Evolutionary conservation across 2,329 filamentous ascomycete genomes (phyloP).

Genomic region (Aspergillus uvarum): DNA sequence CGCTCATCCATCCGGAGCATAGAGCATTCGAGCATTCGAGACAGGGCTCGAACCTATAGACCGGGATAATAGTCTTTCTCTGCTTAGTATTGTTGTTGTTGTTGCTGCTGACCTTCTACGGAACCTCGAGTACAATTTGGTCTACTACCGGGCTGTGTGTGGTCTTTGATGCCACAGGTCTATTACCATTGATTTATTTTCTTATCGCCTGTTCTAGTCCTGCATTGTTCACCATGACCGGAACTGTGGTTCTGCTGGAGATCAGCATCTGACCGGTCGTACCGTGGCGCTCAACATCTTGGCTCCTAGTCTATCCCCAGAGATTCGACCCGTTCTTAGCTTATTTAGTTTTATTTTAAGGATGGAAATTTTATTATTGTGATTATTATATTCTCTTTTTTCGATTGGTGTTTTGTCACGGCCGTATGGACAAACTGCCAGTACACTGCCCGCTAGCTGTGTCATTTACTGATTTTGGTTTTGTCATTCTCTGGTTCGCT

Average conservation of each 20-base stretch:
- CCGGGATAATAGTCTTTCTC: neutral
- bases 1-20: neutral
- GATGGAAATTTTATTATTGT: neutral
- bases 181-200: neutral
- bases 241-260: constrained; percentile 4
- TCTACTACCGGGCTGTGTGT: neutral
- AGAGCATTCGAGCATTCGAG: neutral
- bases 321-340: constrained; percentile 9
- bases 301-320: constrained; percentile 8
- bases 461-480: neutral
- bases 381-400: neutral
- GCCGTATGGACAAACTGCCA: neutral
- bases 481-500: neutral
- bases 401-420: neutral
- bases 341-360: neutral
- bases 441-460: neutral
- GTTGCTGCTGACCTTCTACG: neutral
- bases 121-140: neutral
- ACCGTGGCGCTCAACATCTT: constrained; percentile 15
- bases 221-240: neutral
- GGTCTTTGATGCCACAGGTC: neutral
- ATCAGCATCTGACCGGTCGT: constrained; percentile 22
- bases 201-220: constrained; percentile 6
- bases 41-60: neutral
- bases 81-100: neutral